A percentile compares a stretch with the other conserved stretches of the same genome.
Conservation (phyloP, 192 early-diverging fungal species). For the Backusella parvicylindrica region DNA sequence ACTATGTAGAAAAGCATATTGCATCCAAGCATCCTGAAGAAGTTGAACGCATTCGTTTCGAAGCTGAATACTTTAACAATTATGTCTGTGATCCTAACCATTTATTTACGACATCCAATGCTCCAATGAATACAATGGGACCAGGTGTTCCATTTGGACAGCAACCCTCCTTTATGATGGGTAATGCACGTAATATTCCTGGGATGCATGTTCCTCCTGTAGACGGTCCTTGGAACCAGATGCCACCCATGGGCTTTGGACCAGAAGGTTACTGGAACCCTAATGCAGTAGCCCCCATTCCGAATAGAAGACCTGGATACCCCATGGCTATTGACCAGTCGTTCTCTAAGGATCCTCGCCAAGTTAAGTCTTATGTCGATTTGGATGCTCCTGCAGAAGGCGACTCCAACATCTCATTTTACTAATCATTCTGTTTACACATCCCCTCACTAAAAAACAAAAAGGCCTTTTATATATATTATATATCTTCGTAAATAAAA, state of each 20-base stretch:
- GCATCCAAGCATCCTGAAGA: constrained; percentile 81
- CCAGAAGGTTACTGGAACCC: background rate
- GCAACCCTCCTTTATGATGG: constrained; percentile 25
- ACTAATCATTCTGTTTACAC: background rate
- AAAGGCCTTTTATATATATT: background rate
- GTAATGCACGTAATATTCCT: constrained; percentile 23
- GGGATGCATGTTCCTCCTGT: constrained; percentile 31
- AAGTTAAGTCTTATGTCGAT: constrained; percentile 84
- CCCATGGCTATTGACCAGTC: constrained; percentile 24
- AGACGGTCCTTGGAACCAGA: constrained; percentile 52
- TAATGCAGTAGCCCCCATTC: background rate
- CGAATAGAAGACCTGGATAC: background rate
- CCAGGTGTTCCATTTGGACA: background rate
- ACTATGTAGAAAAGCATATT: constrained; percentile 96
- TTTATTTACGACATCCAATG: constrained; percentile 38
- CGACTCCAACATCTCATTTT: constrained; percentile 29
- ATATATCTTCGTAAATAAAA: background rate
- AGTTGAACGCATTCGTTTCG: constrained; percentile 56
- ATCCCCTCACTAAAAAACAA: background rate
- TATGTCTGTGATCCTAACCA: constrained; percentile 88
- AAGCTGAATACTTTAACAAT: constrained; percentile 82
- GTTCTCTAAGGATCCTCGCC: constrained; percentile 61
- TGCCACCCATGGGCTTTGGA: constrained; percentile 57
- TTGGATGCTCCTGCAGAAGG: constrained; percentile 82
- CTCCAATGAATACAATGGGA: background rate